phyloP scores from a whole-genome alignment of 2,329 filamentous ascomycete species.

The Fusarium sp. region DNA sequence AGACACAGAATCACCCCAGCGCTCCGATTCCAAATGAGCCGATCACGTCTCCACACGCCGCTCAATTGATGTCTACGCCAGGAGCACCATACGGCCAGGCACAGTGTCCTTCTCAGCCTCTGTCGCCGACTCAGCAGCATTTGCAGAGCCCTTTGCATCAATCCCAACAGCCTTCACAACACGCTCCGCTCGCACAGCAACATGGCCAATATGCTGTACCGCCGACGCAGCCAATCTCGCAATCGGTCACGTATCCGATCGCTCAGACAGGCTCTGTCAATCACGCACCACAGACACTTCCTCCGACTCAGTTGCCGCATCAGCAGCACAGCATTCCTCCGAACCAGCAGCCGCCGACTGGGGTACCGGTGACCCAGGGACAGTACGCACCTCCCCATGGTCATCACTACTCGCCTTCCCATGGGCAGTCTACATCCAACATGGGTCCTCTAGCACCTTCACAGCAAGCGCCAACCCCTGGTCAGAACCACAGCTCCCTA shows the following conservation, averaged over 20 bases:
- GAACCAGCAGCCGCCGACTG: neutral
- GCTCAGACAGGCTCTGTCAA: neutral
- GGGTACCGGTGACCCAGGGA: neutral
- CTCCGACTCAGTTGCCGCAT: neutral
- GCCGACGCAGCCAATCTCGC: fast-evolving
- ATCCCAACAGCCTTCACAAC: neutral
- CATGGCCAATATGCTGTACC: neutral
- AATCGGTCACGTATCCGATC: fast-evolving
- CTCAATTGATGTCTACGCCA: neutral
- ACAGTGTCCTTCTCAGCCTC: neutral
- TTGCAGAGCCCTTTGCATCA: neutral
- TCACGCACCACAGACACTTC: neutral
- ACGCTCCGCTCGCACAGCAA: neutral
- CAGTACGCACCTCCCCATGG: neutral
- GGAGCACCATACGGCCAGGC: fast-evolving
- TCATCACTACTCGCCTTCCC: neutral
- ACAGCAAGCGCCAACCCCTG: neutral
- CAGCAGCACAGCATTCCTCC: neutral
- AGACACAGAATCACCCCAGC: neutral
- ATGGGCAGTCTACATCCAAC: neutral
- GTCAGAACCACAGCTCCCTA: neutral
- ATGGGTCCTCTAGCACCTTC: too few species aligned
- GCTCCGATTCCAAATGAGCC: neutral
- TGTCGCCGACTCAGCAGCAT: neutral
- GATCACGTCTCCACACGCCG: neutral